A percentile compares a stretch with the other conserved stretches of the same genome.
These are phyloP conservation scores for Tetrastigma voinierianum DNA, from an alignment of 164 flowering plant species.

Conservation along the genomic window DNA sequence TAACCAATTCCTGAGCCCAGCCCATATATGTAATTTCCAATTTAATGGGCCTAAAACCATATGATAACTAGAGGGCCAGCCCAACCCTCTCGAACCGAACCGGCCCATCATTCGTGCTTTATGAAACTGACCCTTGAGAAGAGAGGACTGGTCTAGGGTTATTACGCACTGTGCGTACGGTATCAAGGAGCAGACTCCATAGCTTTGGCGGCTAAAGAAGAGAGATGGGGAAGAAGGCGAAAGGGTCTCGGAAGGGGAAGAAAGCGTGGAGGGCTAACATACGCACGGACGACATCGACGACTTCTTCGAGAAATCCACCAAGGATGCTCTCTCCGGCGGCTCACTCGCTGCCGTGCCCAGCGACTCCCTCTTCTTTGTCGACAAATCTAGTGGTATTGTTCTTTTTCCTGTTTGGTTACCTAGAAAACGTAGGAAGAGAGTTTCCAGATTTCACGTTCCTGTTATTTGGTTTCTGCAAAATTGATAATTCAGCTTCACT, in stretches of 20 bases:
- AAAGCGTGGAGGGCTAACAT: conserved; percentile 97
- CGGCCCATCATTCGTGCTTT: not conserved
- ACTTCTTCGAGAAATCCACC: conserved; percentile 74
- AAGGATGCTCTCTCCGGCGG: conserved; percentile 95
- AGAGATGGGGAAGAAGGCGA: conserved; percentile 72
- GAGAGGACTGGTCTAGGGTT: not conserved
- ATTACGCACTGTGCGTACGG: too few species aligned
- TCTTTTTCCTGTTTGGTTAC: conserved; percentile 3
- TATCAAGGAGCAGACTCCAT: not conserved
- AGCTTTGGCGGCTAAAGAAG: conserved; percentile 10
- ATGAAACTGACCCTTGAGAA: not conserved
- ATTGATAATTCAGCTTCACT: too few species aligned
- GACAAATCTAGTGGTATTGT: conserved; percentile 74
- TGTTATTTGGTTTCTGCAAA: too few species aligned
- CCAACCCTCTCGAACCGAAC: too few species aligned
- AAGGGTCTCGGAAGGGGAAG: conserved; percentile 82
- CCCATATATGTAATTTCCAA: too few species aligned
- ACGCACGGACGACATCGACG: conserved; percentile 72
- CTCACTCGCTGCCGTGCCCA: conserved; percentile 51
- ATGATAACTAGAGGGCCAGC: too few species aligned
- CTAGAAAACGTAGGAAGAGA: too few species aligned
- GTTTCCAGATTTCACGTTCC: too few species aligned
- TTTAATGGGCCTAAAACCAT: too few species aligned
- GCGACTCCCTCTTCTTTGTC: conserved; percentile 72
- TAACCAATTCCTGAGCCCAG: too few species aligned